Base-by-base conservation (phyloP, 306 rosid genomes). In the Malus sieversii region DNA sequence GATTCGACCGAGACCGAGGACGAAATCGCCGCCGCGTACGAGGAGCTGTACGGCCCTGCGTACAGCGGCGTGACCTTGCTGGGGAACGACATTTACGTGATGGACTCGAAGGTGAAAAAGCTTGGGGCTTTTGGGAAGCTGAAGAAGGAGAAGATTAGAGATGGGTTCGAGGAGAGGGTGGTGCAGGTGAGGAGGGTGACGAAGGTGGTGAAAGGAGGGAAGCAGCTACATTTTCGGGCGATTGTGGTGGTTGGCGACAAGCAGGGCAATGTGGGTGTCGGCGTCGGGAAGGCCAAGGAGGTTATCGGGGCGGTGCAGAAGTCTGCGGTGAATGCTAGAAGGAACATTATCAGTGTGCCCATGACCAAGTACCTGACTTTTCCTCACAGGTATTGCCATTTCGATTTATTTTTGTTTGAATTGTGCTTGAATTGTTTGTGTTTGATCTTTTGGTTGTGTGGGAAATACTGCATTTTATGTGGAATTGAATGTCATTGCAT, bases 191-290 rank as follows among this genome's bases (percentile, higher is more conserved):
- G 97, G 62, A 85, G 99, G 82, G 92, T 95, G 7, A 95, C 96
- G 12, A 95, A 95, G 87, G 99, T 95, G n/a, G 99, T 95, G 1
- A 92, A 95, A 68, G 99, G 99, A 73, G 99, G 99, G 74, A 95
- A 92, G 80, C 97, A 90, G 68, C 30, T 95, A 83, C 84, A 86
- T 75, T 95, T 92, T 78, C 78, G 99, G 33, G 97, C 96, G 2
- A 38, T 95, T 71, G 96, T 95, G 46, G 87, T 95, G 32, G 97
- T 95, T 16, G 99, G 98, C 8, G 96, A 95, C 79, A 95, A 92
- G 93, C 82, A 90, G 53, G 98, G 97, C 1, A 86, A 83, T 4
- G 98, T 95, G 16, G 98, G 98, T 35, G 90, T 90, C 3, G 96
- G 96, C 4, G 96, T 90, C 29, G 96, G 96, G 2, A 90, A 90